These are phyloP conservation scores for Hamigera avellanea DNA, from an alignment of 495 filamentous ascomycete genomes.

Conservation along the genomic window DNA sequence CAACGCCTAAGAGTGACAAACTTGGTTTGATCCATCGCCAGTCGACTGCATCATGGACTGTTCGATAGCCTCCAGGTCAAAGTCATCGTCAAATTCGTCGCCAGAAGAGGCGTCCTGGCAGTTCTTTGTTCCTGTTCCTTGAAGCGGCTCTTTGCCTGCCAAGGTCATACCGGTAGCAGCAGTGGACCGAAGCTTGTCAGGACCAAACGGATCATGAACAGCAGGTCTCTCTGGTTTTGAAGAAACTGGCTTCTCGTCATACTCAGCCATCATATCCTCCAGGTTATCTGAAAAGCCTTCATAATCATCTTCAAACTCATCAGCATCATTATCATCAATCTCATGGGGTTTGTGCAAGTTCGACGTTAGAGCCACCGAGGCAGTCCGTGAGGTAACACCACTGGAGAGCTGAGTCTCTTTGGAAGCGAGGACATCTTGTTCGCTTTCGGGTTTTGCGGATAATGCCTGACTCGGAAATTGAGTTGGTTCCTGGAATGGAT, in stretches of 20 bases:
- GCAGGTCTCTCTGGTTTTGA: constrained; percentile 23
- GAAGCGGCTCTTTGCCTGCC: background rate
- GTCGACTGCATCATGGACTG: constrained; percentile 28
- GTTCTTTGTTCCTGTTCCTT: constrained; percentile 2
- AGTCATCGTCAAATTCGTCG: constrained; percentile 36
- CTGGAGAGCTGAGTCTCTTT: background rate
- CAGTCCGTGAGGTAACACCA: background rate
- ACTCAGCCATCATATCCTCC: constrained; percentile 27
- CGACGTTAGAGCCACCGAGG: no score
- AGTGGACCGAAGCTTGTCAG: constrained; percentile 2
- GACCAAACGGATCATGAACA: constrained; percentile 1
- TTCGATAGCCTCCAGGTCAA: constrained; percentile 33
- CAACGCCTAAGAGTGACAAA: constrained; percentile 29
- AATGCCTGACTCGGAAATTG: background rate
- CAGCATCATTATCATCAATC: constrained; percentile 27
- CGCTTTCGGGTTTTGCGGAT: background rate
- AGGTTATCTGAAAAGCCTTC: constrained; percentile 44
- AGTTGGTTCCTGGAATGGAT: constrained; percentile 17
- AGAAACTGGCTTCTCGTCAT: constrained; percentile 38
- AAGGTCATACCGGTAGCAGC: background rate
- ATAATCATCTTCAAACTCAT: constrained; percentile 57
- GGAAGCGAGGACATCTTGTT: background rate
- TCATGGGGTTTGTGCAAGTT: constrained; percentile 21
- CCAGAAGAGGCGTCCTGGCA: constrained; percentile 13
- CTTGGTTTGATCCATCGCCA: constrained; percentile 19